Evolutionary conservation across 169 alveolate genomes (phyloP).

Genomic region (Cryptosporidium baileyi): DNA sequence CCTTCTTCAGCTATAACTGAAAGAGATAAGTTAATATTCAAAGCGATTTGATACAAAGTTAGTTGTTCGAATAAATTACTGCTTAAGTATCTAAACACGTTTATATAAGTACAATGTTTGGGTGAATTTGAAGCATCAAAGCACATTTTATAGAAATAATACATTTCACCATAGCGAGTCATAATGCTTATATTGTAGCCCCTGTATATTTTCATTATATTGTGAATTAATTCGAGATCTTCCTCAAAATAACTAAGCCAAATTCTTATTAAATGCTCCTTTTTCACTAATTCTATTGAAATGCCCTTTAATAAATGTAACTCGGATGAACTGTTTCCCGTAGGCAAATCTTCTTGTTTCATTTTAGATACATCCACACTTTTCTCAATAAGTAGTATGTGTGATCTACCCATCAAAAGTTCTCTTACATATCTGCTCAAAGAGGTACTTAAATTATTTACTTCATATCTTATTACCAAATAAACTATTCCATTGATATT

Average conservation of each 20-base stretch:
- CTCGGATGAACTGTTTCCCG: neutral
- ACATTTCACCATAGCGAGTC: neutral
- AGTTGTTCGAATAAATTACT: slow-evolving; percentile 12
- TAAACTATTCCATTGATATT: neutral
- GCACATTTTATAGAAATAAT: neutral
- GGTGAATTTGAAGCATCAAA: neutral
- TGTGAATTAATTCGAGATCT: neutral
- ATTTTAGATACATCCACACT: neutral
- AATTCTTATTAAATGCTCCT: slow-evolving; percentile 20
- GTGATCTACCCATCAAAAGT: neutral
- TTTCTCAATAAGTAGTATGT: neutral
- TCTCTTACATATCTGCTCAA: neutral
- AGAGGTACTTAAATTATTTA: neutral
- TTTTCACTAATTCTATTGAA: slow-evolving; percentile 8
- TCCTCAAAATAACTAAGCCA: neutral
- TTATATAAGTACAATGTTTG: slow-evolving; percentile 15
- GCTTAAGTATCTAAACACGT: slow-evolving; percentile 36
- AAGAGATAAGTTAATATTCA: neutral
- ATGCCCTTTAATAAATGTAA: slow-evolving; percentile 12
- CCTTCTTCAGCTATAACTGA: slow-evolving; percentile 37
- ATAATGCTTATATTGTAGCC: slow-evolving; percentile 37
- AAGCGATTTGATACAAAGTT: slow-evolving; percentile 1
- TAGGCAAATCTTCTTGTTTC: neutral
- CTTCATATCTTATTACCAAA: neutral
- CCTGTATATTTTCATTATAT: slow-evolving; percentile 4